Conservation (phyloP, 2,329 filamentous ascomycete genomes). For the Fusarium tuaranense region DNA sequence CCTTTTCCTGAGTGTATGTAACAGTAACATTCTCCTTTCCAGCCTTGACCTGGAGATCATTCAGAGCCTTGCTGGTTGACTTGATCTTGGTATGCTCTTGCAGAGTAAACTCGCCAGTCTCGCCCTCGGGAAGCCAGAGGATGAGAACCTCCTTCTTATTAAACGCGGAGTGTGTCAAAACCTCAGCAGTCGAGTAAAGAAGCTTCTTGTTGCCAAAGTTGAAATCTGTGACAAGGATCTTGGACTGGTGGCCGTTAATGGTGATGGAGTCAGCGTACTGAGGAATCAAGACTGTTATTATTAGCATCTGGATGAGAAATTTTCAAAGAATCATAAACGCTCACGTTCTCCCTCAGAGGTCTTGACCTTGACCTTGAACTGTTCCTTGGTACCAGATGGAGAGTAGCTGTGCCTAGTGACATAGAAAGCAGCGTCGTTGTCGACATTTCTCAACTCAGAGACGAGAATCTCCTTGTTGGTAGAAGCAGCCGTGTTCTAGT, state of each 20-base stretch:
- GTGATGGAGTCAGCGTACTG: slow-evolving; percentile 60
- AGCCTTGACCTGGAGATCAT: slow-evolving; percentile 54
- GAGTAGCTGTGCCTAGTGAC: slow-evolving; percentile 67
- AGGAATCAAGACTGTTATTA: slow-evolving; percentile 59
- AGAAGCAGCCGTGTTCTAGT: slow-evolving; percentile 39
- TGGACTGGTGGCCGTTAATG: slow-evolving; percentile 71
- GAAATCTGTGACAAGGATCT: slow-evolving; percentile 72
- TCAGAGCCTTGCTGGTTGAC: slow-evolving; percentile 46
- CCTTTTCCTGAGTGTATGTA: slow-evolving; percentile 61
- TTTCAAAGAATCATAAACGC: fast-evolving
- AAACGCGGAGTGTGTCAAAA: slow-evolving; percentile 63
- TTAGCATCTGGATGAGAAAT: not conserved
- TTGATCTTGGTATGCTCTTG: slow-evolving; percentile 46
- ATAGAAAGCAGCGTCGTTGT: slow-evolving; percentile 69
- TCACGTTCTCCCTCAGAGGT: slow-evolving; percentile 63
- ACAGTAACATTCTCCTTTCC: slow-evolving; percentile 56
- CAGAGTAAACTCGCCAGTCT: slow-evolving; percentile 66
- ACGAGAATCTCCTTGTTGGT: slow-evolving; percentile 64
- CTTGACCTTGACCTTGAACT: slow-evolving; percentile 66
- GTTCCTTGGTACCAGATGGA: slow-evolving; percentile 61
- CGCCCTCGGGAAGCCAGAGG: slow-evolving; percentile 66
- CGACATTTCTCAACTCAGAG: slow-evolving; percentile 68
- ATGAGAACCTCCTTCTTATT: slow-evolving; percentile 61
- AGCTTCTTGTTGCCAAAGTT: slow-evolving; percentile 62
- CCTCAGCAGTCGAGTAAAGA: slow-evolving; percentile 67